Conservation (phyloP, 306 rosid species). For the Prosopis cineraria region DNA sequence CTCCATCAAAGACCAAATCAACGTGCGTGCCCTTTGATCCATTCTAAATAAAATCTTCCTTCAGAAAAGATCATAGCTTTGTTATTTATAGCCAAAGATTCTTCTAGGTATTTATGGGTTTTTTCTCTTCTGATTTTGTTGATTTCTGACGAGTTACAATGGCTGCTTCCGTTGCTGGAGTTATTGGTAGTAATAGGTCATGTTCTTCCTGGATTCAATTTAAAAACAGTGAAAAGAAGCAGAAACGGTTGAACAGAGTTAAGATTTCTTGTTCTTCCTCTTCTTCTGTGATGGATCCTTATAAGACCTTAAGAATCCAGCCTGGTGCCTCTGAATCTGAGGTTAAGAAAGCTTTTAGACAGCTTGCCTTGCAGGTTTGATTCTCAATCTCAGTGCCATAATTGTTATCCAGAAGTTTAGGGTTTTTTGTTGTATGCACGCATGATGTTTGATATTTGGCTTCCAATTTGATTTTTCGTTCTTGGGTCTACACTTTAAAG, state of each 20-base stretch:
- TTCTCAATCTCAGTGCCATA: neutral
- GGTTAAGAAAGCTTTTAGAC: slow-evolving; percentile 77
- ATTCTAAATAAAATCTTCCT: neutral
- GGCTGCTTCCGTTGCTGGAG: slow-evolving; percentile 54
- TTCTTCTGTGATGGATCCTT: slow-evolving; percentile 51
- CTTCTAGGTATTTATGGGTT: neutral
- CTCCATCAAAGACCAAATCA: neutral
- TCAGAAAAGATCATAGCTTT: neutral
- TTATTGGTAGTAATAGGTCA: slow-evolving; percentile 39
- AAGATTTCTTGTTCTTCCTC: slow-evolving; percentile 47
- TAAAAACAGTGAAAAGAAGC: slow-evolving; percentile 30
- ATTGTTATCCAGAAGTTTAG: neutral
- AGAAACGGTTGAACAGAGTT: slow-evolving; percentile 36
- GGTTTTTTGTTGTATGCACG: neutral
- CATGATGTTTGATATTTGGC: neutral
- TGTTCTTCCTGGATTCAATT: slow-evolving; percentile 48
- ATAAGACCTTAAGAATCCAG: slow-evolving; percentile 64
- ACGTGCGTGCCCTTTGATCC: slow-evolving; percentile 31
- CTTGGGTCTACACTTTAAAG: neutral
- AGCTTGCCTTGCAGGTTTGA: slow-evolving; percentile 71
- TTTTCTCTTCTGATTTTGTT: neutral
- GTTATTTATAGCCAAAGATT: slow-evolving; percentile 12
- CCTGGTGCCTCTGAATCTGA: slow-evolving; percentile 74
- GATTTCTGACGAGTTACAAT: slow-evolving; percentile 19
- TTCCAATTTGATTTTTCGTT: neutral